Conservation (phyloP, 306 rosid species). For the Prunus mume region DNA sequence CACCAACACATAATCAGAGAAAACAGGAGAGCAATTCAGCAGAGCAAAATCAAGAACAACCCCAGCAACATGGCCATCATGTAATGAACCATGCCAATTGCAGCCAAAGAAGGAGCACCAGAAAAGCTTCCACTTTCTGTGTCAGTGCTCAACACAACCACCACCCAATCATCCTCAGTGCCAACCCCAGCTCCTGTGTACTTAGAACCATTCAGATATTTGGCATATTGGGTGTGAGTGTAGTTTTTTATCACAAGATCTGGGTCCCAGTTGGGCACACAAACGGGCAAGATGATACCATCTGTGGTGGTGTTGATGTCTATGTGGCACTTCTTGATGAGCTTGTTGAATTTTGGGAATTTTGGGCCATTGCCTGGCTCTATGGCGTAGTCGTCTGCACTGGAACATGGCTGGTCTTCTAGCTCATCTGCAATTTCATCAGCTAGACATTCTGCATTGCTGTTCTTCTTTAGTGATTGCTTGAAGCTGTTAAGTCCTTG, state of each 20-base stretch:
- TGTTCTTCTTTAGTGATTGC: neutral
- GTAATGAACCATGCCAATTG: slow-evolving; percentile 10
- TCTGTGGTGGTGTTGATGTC: slow-evolving; percentile 24
- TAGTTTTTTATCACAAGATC: slow-evolving; percentile 36
- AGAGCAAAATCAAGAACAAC: neutral
- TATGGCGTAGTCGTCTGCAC: neutral
- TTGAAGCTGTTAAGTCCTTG: slow-evolving; percentile 6
- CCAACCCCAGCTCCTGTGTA: slow-evolving; percentile 64
- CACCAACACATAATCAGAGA: neutral
- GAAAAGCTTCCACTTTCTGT: slow-evolving; percentile 45
- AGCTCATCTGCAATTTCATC: neutral
- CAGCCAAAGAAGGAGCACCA: slow-evolving; percentile 31
- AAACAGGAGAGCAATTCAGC: slow-evolving; percentile 12
- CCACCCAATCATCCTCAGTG: slow-evolving; percentile 67
- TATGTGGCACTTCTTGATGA: slow-evolving; percentile 28
- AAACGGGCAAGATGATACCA: slow-evolving; percentile 37
- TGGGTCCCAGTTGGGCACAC: slow-evolving; percentile 28
- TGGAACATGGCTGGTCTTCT: neutral
- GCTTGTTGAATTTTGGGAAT: slow-evolving; percentile 10
- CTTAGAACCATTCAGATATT: slow-evolving; percentile 52
- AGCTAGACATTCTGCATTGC: slow-evolving; percentile 4
- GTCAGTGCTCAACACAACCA: slow-evolving; percentile 51
- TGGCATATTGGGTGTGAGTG: slow-evolving; percentile 31
- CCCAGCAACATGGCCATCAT: slow-evolving; percentile 21
- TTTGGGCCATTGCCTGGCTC: neutral